These are phyloP conservation scores for Ceratocystis ficicola DNA, from an alignment of 2,329 filamentous ascomycete genomes.

Conservation along the genomic window DNA sequence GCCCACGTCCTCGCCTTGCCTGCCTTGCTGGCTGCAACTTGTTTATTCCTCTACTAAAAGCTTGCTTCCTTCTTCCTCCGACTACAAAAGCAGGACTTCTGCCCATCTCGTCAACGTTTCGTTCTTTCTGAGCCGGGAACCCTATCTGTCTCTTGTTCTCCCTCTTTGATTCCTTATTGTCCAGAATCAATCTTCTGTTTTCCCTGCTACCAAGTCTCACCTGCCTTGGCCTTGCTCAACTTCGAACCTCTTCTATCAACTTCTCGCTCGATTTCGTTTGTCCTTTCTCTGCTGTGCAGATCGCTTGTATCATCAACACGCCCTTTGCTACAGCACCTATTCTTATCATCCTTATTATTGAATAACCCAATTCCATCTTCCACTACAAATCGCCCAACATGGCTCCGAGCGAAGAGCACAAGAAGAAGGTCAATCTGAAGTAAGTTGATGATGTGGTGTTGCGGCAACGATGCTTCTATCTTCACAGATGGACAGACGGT, in stretches of 20 bases:
- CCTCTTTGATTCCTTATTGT: background rate
- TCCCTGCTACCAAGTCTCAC: background rate
- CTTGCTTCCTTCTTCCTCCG: background rate
- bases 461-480: no score
- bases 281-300: constrained; percentile 21
- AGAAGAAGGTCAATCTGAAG: constrained; percentile 76
- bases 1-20: background rate
- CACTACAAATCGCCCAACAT: constrained; percentile 39
- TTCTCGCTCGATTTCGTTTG: constrained; percentile 8
- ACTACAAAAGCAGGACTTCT: constrained; percentile 3
- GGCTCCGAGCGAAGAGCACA: constrained; percentile 51
- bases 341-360: background rate
- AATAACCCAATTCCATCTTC: background rate
- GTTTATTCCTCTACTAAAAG: background rate
- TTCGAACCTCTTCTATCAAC: background rate
- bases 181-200: background rate
- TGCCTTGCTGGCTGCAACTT: constrained; percentile 8
- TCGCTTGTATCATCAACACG: background rate
- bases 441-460: constrained; percentile 36
- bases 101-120: background rate
- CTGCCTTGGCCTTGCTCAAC: constrained; percentile 2
- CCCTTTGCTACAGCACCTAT: background rate
- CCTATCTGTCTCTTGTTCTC: constrained; percentile 2
- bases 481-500: background rate
- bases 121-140: constrained; percentile 3